Percentiles rank a stretch among this genome's conserved stretches.
These are phyloP conservation scores for Dactylonectria macrodidyma DNA, from an alignment of 2,329 filamentous ascomycete species.

Conservation along the genomic window DNA sequence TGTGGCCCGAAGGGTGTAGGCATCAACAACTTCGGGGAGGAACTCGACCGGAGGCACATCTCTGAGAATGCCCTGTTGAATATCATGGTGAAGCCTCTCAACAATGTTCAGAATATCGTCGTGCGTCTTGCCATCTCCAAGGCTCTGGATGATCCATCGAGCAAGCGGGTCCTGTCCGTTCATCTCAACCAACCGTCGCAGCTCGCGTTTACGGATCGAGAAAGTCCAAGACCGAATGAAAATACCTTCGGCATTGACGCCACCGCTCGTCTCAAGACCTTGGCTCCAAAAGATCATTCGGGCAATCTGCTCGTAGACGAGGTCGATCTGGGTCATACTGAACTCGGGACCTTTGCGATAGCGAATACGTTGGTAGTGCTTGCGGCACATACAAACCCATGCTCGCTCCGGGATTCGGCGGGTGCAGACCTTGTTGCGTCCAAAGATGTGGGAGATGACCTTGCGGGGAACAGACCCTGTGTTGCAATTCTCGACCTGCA, in stretches of 20 bases:
- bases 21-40: slow-evolving; percentile 66
- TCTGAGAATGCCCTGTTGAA: slow-evolving; percentile 57
- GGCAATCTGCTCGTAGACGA: slow-evolving; percentile 74
- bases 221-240: slow-evolving; percentile 69
- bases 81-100: slow-evolving; percentile 60
- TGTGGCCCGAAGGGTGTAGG: slow-evolving; percentile 43
- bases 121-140: slow-evolving; percentile 64
- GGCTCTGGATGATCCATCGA: slow-evolving; percentile 63
- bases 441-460: slow-evolving; percentile 86
- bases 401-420: slow-evolving; percentile 77
- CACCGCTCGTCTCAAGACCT: slow-evolving; percentile 56
- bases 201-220: slow-evolving; percentile 75
- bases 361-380: slow-evolving; percentile 84
- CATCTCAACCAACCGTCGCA: slow-evolving; percentile 64
- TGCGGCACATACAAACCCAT: slow-evolving; percentile 85
- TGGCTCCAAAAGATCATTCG: slow-evolving; percentile 76
- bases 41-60: slow-evolving; percentile 73
- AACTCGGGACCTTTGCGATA: slow-evolving; percentile 77
- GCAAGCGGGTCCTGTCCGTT: slow-evolving; percentile 44
- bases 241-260: slow-evolving; percentile 48
- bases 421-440: slow-evolving; percentile 85
- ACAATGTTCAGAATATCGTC: slow-evolving; percentile 64
- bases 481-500: slow-evolving; percentile 71
- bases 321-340: slow-evolving; percentile 73
- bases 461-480: slow-evolving; percentile 77